Evolutionary conservation across 2,329 filamentous ascomycete species (phyloP).

Genomic region (Talaromyces atroroseus): DNA sequence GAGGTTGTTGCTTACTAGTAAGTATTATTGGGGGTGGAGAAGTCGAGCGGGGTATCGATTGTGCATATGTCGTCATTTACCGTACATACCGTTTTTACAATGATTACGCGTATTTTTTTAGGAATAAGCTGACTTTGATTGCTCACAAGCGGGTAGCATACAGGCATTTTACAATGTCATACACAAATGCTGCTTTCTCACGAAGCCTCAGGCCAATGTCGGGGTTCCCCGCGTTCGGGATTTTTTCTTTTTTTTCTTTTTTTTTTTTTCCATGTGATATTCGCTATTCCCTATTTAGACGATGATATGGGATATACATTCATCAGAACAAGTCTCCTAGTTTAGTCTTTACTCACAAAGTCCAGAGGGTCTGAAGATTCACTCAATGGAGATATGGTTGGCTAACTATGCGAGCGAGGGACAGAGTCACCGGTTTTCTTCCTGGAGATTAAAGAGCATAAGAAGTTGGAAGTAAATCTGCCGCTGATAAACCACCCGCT

Average conservation of each 20-base stretch:
- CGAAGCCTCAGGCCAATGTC: neutral
- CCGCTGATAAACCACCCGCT: no score
- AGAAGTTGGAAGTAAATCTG: no score
- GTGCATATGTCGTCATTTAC: neutral
- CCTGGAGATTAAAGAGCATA: no score
- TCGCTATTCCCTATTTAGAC: neutral
- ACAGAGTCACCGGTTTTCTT: no score
- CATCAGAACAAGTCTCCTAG: no score
- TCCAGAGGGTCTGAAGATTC: no score
- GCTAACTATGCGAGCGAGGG: no score
- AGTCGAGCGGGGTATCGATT: conserved; percentile 20
- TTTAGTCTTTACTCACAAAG: no score
- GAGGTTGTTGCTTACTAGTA: conserved; percentile 13
- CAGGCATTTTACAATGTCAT: neutral
- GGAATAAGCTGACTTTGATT: neutral
- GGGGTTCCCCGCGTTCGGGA: neutral
- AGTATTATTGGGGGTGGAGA: conserved; percentile 11
- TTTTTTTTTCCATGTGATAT: no score
- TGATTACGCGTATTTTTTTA: neutral
- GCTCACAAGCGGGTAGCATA: neutral
- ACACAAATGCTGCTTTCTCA: neutral
- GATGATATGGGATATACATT: no score
- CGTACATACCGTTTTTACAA: neutral
- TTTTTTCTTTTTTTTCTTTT: neutral
- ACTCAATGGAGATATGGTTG: no score